Evolutionary conservation across 768 basidiomycete genomes (phyloP).

Genomic region (Panaeolus cyanescens): DNA sequence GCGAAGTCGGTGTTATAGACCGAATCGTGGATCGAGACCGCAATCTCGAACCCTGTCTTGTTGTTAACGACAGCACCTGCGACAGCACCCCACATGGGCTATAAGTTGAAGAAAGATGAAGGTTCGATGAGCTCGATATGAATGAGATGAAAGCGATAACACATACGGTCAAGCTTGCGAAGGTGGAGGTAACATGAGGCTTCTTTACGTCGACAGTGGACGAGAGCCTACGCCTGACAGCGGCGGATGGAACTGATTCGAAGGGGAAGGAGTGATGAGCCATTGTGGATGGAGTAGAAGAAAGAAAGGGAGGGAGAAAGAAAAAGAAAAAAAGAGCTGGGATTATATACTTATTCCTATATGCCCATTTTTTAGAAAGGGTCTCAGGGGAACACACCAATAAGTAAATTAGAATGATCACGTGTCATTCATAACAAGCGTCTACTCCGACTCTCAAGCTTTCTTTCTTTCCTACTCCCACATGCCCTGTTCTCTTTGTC

Average conservation of each 20-base stretch:
- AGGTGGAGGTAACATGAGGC: slow-evolving; percentile 57
- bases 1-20: slow-evolving; percentile 83
- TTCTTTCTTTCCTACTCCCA: slow-evolving; percentile 2
- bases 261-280: slow-evolving; percentile 52
- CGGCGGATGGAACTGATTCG: slow-evolving; percentile 63
- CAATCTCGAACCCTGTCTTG: slow-evolving; percentile 66
- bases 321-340: slow-evolving; percentile 16
- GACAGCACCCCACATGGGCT: slow-evolving; percentile 91
- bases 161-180: slow-evolving; percentile 68
- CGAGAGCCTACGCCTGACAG: slow-evolving; percentile 69
- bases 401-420: background rate
- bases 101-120: slow-evolving; percentile 20
- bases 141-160: background rate
- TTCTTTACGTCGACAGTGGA: slow-evolving; percentile 46
- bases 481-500: slow-evolving; percentile 53
- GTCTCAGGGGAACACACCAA: slow-evolving; percentile 1
- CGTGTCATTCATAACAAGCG: background rate
- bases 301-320: slow-evolving; percentile 23
- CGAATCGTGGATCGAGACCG: slow-evolving; percentile 81
- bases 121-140: slow-evolving; percentile 15
- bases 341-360: slow-evolving; percentile 27
- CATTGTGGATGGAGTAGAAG: slow-evolving; percentile 43
- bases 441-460: background rate
- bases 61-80: slow-evolving; percentile 64
- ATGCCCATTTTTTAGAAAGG: slow-evolving; percentile 16